Percentiles rank a stretch among this genome's conserved stretches.
Conservation (phyloP, 306 rosid species). For the Alnus glutinosa region DNA sequence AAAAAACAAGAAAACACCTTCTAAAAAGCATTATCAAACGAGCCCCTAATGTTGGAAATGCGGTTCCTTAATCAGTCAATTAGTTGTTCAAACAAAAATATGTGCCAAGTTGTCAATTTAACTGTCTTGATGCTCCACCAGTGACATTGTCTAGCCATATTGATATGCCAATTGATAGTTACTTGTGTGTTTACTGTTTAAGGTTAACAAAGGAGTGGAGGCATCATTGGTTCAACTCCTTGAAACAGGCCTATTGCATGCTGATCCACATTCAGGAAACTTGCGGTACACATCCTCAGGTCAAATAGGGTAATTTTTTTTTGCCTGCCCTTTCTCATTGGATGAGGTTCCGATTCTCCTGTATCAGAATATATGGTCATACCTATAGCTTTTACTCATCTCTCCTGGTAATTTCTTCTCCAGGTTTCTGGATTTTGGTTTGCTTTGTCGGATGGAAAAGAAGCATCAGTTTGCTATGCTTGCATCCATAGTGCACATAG, state of each 20-base stretch:
- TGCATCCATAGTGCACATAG: constrained; percentile 94
- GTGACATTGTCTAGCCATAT: constrained; percentile 21
- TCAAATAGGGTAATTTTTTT: constrained; percentile 67
- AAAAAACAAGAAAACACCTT: too few species aligned
- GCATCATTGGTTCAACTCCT: constrained; percentile 88
- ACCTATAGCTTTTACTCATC: constrained; percentile 6
- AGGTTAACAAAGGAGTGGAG: constrained; percentile 95
- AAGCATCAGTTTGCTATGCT: constrained; percentile 93
- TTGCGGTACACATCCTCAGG: constrained; percentile 86
- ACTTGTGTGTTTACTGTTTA: constrained; percentile 33
- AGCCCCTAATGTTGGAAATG: too few species aligned
- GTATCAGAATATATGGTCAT: neutral
- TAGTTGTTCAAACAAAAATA: neutral
- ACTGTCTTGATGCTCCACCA: constrained; percentile 8
- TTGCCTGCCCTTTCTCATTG: constrained; percentile 5
- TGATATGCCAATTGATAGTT: constrained; percentile 3
- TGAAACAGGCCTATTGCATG: constrained; percentile 94
- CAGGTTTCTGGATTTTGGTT: constrained; percentile 96
- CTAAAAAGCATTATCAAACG: too few species aligned
- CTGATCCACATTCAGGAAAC: constrained; percentile 99
- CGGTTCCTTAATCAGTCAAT: constrained; percentile 7
- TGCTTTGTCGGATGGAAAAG: constrained; percentile 96
- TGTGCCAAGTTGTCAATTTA: neutral
- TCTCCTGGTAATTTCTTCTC: constrained; percentile 19
- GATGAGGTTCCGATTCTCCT: constrained; percentile 26